Base-by-base conservation (phyloP, 345 rosid genomes). In the Raphanus sativus region DNA sequence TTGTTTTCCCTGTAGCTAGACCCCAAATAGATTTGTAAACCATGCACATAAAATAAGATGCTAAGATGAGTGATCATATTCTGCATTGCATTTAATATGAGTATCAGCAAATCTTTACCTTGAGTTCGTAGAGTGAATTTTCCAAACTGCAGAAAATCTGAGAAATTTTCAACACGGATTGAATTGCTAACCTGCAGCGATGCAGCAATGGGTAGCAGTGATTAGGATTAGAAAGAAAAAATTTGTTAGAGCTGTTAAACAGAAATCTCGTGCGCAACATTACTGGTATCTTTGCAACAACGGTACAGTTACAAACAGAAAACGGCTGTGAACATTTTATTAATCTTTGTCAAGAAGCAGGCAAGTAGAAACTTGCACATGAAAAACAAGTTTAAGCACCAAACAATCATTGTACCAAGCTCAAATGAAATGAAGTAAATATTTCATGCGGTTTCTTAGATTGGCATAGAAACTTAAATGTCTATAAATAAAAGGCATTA, bases 61-160 rank as follows among this genome's bases (percentile, higher is more conserved):
- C n/a, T 12, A 54, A 66, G 45, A 4, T 52, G 13, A 32, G 56
- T 45, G 7, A 54, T 5, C 13, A 61, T 36, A 33, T 5, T 24
- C 15, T 56, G 21, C 48, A 45, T 24, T 8, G 68, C 15, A n/a
- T 8, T 65, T 58, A 16, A 40, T 13, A 4, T 13, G 21, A 42
- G n/a, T 58, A 62, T 48, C 40, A 7, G 13, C 4, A 61, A 68
- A 70, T 38, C 8, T 62, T 65, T 81, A 91, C 99, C 99, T 86
- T 95, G 96, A 33, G 97, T 91, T 15, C 99, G 94, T 76, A 95
- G 92, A 70, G 99, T 90, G 81, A 95, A 95, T 81, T 98, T 89
- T 40, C 99, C 99, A 76, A 95, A 97, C 74, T 95, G 97, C 2
- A 97, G 81, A 75, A 95, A 91, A 76, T 95, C 97, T 12, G 89